A percentile compares a stretch with the other conserved stretches of the same genome.
These are phyloP conservation scores for Podospora comata DNA, from an alignment of 495 filamentous ascomycete genomes.

Conservation along the genomic window DNA sequence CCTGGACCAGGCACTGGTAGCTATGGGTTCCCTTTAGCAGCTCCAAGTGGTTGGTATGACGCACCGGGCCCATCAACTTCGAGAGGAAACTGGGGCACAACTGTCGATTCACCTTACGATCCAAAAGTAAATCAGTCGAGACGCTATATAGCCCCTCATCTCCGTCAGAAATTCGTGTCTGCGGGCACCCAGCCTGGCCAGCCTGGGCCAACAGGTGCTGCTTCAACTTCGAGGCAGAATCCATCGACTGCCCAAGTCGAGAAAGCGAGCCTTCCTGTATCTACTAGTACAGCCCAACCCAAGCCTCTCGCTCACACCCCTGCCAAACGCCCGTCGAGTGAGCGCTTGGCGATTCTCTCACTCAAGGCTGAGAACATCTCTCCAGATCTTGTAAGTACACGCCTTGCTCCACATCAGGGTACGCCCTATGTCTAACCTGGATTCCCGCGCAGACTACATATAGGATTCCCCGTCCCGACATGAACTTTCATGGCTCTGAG, in stretches of 20 bases:
- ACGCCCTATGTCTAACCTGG: background rate
- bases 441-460: background rate
- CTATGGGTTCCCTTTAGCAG: no score
- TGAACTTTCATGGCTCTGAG: constrained; percentile 14
- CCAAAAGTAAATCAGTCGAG: background rate
- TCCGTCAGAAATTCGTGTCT: background rate
- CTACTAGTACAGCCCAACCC: background rate
- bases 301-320: background rate
- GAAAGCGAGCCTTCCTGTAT: background rate
- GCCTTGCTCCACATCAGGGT: background rate
- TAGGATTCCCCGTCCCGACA: constrained; percentile 16
- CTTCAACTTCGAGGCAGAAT: background rate
- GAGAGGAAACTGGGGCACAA: background rate
- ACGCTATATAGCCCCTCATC: background rate
- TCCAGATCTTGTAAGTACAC: background rate
- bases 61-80: background rate
- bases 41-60: background rate
- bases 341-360: background rate
- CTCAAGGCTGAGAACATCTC: background rate
- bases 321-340: background rate
- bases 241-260: background rate
- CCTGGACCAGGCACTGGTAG: background rate
- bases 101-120: background rate
- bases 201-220: background rate
- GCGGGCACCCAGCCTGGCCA: background rate